Evolutionary conservation across 148 eudicot species (phyloP).

Genomic region (Spergularia bocconei): DNA sequence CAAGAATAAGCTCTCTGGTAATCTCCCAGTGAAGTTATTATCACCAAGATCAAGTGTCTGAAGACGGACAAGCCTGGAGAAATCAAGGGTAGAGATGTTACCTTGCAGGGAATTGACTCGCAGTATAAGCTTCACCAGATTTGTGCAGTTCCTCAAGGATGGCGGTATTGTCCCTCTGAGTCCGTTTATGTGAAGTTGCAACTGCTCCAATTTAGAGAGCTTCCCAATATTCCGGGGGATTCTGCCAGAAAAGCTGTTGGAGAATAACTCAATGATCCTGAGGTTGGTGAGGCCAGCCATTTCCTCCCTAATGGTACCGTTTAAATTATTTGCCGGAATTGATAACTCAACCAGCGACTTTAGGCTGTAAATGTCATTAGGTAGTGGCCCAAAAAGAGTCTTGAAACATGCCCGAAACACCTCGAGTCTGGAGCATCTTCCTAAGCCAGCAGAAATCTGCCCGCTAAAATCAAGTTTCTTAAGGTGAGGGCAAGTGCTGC

Average conservation of each 20-base stretch:
- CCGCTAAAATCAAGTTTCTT: conserved; percentile 49
- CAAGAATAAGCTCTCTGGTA: conserved; percentile 59
- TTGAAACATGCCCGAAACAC: conserved; percentile 53
- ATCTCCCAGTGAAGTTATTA: conserved; percentile 52
- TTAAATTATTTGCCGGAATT: conserved; percentile 46
- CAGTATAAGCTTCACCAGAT: conserved; percentile 43
- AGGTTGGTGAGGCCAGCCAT: conserved; percentile 42
- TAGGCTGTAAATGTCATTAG: conserved; percentile 42
- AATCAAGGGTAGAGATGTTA: conserved; percentile 59
- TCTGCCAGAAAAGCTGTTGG: conserved; percentile 42
- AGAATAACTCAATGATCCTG: conserved; percentile 39
- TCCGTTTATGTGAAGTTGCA: conserved; percentile 58
- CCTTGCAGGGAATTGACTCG: conserved; percentile 59
- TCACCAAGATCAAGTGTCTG: conserved; percentile 60
- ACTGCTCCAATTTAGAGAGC: conserved; percentile 49
- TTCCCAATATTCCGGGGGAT: conserved; percentile 60
- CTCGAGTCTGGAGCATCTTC: conserved; percentile 43
- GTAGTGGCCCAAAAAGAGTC: conserved; percentile 43
- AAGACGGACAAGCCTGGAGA: conserved; percentile 50
- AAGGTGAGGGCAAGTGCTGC: conserved; percentile 42
- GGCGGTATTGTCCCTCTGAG: conserved; percentile 57
- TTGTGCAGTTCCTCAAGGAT: conserved; percentile 65
- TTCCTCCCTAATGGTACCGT: conserved; percentile 39
- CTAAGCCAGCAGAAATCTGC: conserved; percentile 40
- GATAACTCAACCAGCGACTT: conserved; percentile 40